Conservation (phyloP, 768 basidiomycete species). For the Boletus reticuloceps region DNA sequence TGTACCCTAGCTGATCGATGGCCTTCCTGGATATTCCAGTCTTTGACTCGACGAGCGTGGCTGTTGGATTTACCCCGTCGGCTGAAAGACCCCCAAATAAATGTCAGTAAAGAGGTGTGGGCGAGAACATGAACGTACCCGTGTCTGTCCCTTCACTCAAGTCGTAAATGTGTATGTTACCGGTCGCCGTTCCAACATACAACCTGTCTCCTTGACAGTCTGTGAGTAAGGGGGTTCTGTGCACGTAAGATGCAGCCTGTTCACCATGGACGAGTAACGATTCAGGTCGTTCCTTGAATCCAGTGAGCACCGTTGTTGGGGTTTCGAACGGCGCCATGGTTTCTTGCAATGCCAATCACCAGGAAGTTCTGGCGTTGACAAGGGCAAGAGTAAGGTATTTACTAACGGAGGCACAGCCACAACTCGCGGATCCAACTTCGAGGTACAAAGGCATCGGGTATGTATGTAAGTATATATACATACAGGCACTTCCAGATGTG, state of each 20-base stretch:
- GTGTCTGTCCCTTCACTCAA: constrained; percentile 38
- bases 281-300: constrained; percentile 37
- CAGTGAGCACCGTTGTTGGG: constrained; percentile 24
- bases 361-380: background rate
- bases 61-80: background rate
- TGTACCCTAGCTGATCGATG: constrained; percentile 85
- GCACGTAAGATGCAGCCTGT: background rate
- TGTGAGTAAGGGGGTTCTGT: background rate
- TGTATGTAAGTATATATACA: too few relatives aligned
- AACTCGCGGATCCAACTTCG: too few relatives aligned
- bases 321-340: constrained; percentile 34
- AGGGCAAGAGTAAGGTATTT: background rate
- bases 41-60: constrained; percentile 59
- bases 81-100: constrained; percentile 1
- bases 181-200: constrained; percentile 60
- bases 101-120: constrained; percentile 26
- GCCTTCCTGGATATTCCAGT: constrained; percentile 61
- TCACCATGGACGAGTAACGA: constrained; percentile 32
- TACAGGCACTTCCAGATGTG: background rate
- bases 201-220: constrained; percentile 47
- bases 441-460: too few relatives aligned
- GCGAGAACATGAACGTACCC: constrained; percentile 31
- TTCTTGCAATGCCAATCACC: background rate
- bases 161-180: constrained; percentile 53
- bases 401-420: constrained; percentile 7